Conservation (phyloP, 1,284 basidiomycete genomes). For the Ceratobasidium sp. region DNA sequence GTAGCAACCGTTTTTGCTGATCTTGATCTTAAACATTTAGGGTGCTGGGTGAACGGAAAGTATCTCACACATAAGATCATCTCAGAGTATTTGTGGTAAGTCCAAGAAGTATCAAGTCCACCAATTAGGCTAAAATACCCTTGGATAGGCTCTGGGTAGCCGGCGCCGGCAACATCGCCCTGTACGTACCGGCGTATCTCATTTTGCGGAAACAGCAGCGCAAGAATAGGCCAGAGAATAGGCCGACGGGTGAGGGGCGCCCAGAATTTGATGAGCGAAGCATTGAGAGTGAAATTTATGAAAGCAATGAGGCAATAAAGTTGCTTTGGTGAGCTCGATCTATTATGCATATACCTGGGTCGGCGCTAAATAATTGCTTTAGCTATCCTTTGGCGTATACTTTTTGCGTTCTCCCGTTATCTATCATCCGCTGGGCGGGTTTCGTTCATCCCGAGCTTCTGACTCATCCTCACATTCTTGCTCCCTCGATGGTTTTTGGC, state of each 20-base stretch:
- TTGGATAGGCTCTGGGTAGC: constrained; percentile 29
- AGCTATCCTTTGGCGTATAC: constrained; percentile 35
- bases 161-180: neutral
- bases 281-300: constrained; percentile 4
- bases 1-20: neutral
- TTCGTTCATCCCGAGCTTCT: constrained; percentile 11
- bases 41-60: constrained; percentile 31
- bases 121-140: neutral
- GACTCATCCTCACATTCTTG: neutral
- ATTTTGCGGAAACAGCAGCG: neutral
- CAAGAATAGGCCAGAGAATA: neutral
- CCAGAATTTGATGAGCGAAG: constrained; percentile 8
- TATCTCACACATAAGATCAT: constrained; percentile 20
- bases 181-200: constrained; percentile 23
- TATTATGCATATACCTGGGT: constrained; percentile 5
- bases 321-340: constrained; percentile 13
- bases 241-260: neutral
- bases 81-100: constrained; percentile 30
- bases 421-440: constrained; percentile 33
- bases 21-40: neutral
- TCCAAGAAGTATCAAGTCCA: neutral
- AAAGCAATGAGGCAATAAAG: constrained; percentile 10
- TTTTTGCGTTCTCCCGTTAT: constrained; percentile 14
- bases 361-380: too few relatives aligned
- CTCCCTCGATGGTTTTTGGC: constrained; percentile 30